Base-by-base conservation (phyloP, 2,329 filamentous ascomycete genomes). In the Rutstroemia sp. region DNA sequence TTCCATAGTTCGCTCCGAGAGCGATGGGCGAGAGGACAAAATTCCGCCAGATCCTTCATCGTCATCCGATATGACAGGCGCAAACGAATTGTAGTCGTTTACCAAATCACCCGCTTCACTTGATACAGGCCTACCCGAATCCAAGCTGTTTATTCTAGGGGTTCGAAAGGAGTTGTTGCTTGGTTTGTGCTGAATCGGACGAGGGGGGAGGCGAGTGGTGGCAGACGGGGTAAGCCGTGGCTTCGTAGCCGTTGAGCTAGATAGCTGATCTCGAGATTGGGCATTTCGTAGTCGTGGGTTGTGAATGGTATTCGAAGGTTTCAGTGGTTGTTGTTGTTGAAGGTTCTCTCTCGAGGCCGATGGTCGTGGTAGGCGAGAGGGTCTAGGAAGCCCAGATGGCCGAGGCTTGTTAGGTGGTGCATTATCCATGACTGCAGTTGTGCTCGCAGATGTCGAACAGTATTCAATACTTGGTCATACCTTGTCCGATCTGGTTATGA, bases 1-100 rank as follows among this genome's bases (percentile, higher is more conserved):
- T 69, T 95, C 90, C 44, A 95, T 85, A 0, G 92, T 95, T 57
- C 92, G 79, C 65, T 96, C 92, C 0, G 87, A 84, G 4, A 96
- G 76, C 0, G 89, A 92, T 52, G 80, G 76, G 16, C 66, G 60
- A 47, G 64, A 54, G 38, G 23, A 41, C 52, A 46, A 37, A 16
- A 25, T 34, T 27, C 21, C 46, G 30, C 53, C 57, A 37, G 19
- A 21, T 7, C 19, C n/a, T 46, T 44, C 44, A 18, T 49, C 45
- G 12, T 52, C 54, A 54, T 55, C 46, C 16, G 38, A 44, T 44
- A 55, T 44, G 9, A 51, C 46, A 18, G 53, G 47, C 30, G 53
- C 39, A 48, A 44, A 55, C 19, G 34, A 12, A 12, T 34, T 46
- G 10, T 56, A 34, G 16, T 18, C 49, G 16, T 56, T 52, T 9